Evolutionary conservation across 1,284 basidiomycete genomes (phyloP), one percentile per base, ranked within the genome.

Genomic region (Bjerkandera adusta): DNA sequence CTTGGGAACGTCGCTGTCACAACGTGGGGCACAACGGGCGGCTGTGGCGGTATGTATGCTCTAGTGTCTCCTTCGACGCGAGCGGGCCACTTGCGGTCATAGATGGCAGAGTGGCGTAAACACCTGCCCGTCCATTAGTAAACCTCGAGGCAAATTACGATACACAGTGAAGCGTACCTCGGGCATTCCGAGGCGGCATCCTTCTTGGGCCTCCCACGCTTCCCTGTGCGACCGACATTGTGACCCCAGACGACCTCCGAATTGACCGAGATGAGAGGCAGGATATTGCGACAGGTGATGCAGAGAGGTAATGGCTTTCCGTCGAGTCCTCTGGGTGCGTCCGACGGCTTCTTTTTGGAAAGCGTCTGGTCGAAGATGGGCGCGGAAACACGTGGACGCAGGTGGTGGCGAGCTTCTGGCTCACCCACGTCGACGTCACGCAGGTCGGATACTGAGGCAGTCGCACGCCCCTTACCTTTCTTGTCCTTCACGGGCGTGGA

Each of bases 81-180:
- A 39, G 72, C 70, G 15, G 86, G 86, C 88, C 88, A 90, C 3
- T 74, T 64, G 40, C 74, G 69, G 4, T 69, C 72, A 64, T 89
- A 90, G 48, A 90, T 90, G 13, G 81, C 85, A 53, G 72, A 76
- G 61, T 89, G 86, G 15, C 86, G 82, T 64, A 89, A 73, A 60
- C 86, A 89, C 49, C 86, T 89, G 55, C n/a, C n/a, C n/a, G n/a
- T n/a, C n/a, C n/a, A n/a, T 39, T 43, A 43, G 15, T 40, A 15
- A 42, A 43, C 27, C 36, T 40, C 51, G 30, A 36, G 22, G 43
- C 45, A 35, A 20, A 60, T 51, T 29, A 18, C 20, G 49, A 24
- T 42, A 43, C 44, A 58, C 41, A 36, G 43, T 36, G 44, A 55
- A 29, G 36, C 39, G 43, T 62, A 89, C 86, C 85, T 73, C 41